Base-by-base conservation (phyloP, 2,329 filamentous ascomycete species). In the Colletotrichum navitas region DNA sequence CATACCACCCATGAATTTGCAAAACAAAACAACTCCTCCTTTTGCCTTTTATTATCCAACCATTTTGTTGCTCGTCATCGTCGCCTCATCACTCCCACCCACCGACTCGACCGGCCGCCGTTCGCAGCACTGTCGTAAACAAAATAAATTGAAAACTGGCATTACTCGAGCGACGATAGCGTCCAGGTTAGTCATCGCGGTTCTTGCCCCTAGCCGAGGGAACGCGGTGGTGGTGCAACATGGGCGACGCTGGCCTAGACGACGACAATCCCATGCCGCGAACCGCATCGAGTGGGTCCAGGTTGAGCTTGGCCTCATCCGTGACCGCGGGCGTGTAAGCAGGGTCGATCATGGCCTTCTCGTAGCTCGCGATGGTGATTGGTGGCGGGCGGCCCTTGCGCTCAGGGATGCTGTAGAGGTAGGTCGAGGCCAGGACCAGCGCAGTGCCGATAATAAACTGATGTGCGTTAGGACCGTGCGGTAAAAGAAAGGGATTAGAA, bases 391-490 rank as follows among this genome's bases (percentile, higher is more conserved):
- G 88, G 65, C 86, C 83, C 66, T 88, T 85, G 26, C 87, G 84
- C 74, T 94, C 89, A 0, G 90, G 87, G 7, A 88, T 87, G 72
- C 90, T 94, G 84, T 97, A 98, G 21, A 98, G 86, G 79, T 94
- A 98, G 2, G 94, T 97, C 3, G 95, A 92, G 52, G 89, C 86
- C 0, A 98, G 83, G 11, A 98, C 95, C 60, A 96, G 84, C 14
- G 86, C 85, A 0, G 95, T 95, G 65, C 96, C 96, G 61, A 94
- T 73, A 47, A 97, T 77, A 80, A 97, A 97, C 95, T 98, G 76
- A 24, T 56, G 49, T 26, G 4, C 49, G 43, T 55, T 43, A 68
- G 32, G 71, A 73, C 62, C 32, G 21, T 34, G 21, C 41, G 1
- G 24, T 24, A 5, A 67, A 26, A 54, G 56, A 63, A 58, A 71